These are phyloP conservation scores for Coemansia sp. DNA, from an alignment of 192 early-diverging fungal species.

Conservation along the genomic window DNA sequence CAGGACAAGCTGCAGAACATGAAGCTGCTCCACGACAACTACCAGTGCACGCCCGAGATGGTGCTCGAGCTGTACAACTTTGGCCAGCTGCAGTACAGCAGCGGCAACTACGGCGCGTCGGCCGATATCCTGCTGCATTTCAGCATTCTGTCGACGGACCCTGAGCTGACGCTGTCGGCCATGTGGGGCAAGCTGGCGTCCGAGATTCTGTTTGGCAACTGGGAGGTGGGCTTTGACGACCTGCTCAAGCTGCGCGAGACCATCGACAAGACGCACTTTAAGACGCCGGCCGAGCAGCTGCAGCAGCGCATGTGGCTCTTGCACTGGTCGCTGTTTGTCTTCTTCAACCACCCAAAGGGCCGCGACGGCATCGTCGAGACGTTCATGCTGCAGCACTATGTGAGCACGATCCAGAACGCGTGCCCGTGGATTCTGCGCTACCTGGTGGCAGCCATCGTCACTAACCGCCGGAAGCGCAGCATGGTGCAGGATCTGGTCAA, in stretches of 20 bases:
- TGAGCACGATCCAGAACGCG: constrained; percentile 96
- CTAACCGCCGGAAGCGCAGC: constrained; percentile 83
- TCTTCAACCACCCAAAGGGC: constrained; percentile 97
- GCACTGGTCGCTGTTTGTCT: constrained; percentile 98
- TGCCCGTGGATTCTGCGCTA: constrained; percentile 98
- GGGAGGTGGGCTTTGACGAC: constrained; percentile 91
- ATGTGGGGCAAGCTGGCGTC: constrained; percentile 97
- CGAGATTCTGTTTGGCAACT: constrained; percentile 92
- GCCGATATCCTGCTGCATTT: constrained; percentile 95
- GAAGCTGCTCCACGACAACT: constrained; percentile 83
- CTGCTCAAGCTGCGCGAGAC: constrained; percentile 81
- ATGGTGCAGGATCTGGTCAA: constrained; percentile 87
- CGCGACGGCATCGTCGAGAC: constrained; percentile 93
- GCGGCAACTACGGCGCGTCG: constrained; percentile 87
- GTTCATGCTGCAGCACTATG: constrained; percentile 86
- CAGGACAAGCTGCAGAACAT: constrained; percentile 94
- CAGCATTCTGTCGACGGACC: constrained; percentile 90
- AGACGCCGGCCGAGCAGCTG: constrained; percentile 80
- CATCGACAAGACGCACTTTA: constrained; percentile 81
- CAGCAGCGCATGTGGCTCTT: constrained; percentile 92
- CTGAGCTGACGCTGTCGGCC: constrained; percentile 78
- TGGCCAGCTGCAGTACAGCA: constrained; percentile 89
- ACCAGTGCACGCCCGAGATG: constrained; percentile 89
- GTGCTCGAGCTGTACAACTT: constrained; percentile 83
- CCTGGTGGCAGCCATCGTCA: constrained; percentile 86